Percentiles rank a stretch among this genome's conserved stretches.
Conservation (phyloP, 306 rosid genomes). For the Rosa chinensis region DNA sequence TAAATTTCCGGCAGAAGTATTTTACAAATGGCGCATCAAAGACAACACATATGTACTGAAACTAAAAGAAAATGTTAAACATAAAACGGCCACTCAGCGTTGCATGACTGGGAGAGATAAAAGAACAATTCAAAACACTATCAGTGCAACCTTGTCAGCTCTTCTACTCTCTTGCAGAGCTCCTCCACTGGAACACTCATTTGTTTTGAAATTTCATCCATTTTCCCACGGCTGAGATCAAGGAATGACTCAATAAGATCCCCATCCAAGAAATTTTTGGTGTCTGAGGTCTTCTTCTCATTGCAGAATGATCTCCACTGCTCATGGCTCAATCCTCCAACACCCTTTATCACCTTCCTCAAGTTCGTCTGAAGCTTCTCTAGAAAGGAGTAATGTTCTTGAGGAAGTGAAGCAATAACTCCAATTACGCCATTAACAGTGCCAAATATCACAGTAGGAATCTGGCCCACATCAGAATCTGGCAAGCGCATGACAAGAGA, state of each 20-base stretch:
- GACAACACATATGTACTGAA: constrained; percentile 6
- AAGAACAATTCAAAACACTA: constrained; percentile 10
- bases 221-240: constrained; percentile 79
- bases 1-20: not conserved
- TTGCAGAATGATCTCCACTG: constrained; percentile 97
- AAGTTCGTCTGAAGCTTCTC: constrained; percentile 90
- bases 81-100: not conserved
- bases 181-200: constrained; percentile 86
- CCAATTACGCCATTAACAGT: constrained; percentile 96
- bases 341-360: constrained; percentile 93
- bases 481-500: constrained; percentile 95
- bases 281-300: constrained; percentile 83
- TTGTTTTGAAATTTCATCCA: constrained; percentile 82
- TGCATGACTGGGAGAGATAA: not conserved
- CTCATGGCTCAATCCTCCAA: constrained; percentile 96
- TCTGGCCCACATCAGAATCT: constrained; percentile 94
- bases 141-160: constrained; percentile 91
- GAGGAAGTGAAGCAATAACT: constrained; percentile 94
- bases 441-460: constrained; percentile 89
- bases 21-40: not conserved
- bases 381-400: constrained; percentile 75
- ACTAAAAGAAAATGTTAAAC: not conserved
- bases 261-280: constrained; percentile 87
- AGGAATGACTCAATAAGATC: constrained; percentile 96
- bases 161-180: constrained; percentile 94